Base-by-base conservation (phyloP, 495 filamentous ascomycete species). In the Aspergillus egyptiacus region DNA sequence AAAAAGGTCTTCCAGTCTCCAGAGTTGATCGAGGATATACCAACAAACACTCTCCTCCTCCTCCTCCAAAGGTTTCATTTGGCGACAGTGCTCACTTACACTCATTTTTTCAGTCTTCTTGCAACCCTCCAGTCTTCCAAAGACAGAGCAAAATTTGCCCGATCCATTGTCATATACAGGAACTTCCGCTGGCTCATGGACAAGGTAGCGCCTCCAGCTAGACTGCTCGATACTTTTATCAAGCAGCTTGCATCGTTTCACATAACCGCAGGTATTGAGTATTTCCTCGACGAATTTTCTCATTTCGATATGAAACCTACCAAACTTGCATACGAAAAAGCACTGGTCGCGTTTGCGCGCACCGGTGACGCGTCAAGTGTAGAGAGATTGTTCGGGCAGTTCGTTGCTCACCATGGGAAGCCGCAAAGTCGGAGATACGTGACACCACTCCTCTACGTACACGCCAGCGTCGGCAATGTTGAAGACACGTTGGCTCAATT, bases 381-480 rank as follows among this genome's bases (percentile, higher is more conserved):
- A 8, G 34, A 65, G 53, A 15, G 56, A 55, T 19, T 67, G 14
- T 72, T 72, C 34, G 48, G 57, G 37, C 68, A 52, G 41, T 60
- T 65, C 11, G 32, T 71, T 3, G 49, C 51, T 28, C 60, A 71
- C 28, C 55, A 74, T 57, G 61, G 63, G 37, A 60, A 55, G 7
- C 75, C 69, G 13, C 48, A 43, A 14, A 56, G 49, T 51, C 62
- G 54, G 20, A 63, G 40, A 50, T 57, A 68, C 42, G 59, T 75
- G 14, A 69, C 61, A 18, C 72, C 73, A 7, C 61, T 87, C 13
- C 74, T 94, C 27, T 70, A 82, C 39, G 83, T 82, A 4, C 74
- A 91, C 62, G 82, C 86, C 3, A 72, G 74, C 22, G 65, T 75
- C 42, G 84, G 80, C 0, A 79, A 94, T 45, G 61, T 83, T 1